Conservation (phyloP, 2,329 filamentous ascomycete genomes). For the Laburnicola sp. region DNA sequence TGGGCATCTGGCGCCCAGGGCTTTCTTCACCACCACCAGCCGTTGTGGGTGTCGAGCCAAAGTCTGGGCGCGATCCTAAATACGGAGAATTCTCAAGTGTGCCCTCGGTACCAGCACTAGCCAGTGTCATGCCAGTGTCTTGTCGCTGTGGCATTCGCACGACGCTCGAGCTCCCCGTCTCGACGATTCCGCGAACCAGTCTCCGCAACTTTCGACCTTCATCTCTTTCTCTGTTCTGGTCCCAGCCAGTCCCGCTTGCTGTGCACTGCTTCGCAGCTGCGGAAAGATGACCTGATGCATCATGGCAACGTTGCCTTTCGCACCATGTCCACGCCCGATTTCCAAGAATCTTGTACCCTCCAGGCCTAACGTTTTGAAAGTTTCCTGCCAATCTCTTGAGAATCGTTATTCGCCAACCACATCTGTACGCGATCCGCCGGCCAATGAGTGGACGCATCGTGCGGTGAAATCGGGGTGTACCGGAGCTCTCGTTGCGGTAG, state of each 20-base stretch:
- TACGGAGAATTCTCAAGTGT: constrained; percentile 63
- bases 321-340: constrained; percentile 76
- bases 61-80: constrained; percentile 37
- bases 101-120: constrained; percentile 70
- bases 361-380: constrained; percentile 80
- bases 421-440: constrained; percentile 80
- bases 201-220: constrained; percentile 87
- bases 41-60: constrained; percentile 58
- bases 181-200: constrained; percentile 79
- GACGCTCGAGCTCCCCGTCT: constrained; percentile 65
- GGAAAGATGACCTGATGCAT: constrained; percentile 95
- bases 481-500: constrained; percentile 40
- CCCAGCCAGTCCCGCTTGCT: constrained; percentile 76
- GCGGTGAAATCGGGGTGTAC: constrained; percentile 63
- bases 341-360: constrained; percentile 85
- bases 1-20: constrained; percentile 58
- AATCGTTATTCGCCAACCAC: constrained; percentile 87
- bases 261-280: constrained; percentile 76
- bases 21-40: constrained; percentile 58
- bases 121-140: constrained; percentile 58
- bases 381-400: constrained; percentile 94
- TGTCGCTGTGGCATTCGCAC: constrained; percentile 59
- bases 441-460: constrained; percentile 78
- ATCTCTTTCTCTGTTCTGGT: constrained; percentile 78
- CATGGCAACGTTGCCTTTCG: constrained; percentile 83